phyloP scores from a whole-genome alignment of 2,329 filamentous ascomycete species.

The Parascedosporium putredinis region DNA sequence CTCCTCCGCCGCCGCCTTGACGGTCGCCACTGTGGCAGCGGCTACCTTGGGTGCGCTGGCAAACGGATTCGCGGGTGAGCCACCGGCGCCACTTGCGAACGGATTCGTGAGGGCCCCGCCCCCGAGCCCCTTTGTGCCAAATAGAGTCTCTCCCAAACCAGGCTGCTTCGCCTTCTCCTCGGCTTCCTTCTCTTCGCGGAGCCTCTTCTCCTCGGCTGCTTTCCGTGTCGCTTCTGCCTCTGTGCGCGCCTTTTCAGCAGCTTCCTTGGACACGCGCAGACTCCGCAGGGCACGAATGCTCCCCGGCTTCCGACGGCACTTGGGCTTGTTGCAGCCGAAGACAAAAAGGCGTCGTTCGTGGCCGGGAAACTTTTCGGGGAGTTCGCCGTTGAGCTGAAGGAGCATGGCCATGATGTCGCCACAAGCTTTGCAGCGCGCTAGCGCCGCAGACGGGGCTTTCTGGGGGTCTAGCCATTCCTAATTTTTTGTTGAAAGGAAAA shows the following conservation, averaged over 20 bases:
- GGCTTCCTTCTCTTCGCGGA: slow-evolving; percentile 21
- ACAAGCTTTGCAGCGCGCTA: slow-evolving; percentile 83
- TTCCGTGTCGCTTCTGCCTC: slow-evolving; percentile 15
- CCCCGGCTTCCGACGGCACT: slow-evolving; percentile 72
- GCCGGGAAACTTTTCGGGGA: slow-evolving; percentile 74
- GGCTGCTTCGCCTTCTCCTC: slow-evolving; percentile 26
- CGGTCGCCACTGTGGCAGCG: slow-evolving; percentile 17
- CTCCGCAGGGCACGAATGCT: slow-evolving; percentile 69
- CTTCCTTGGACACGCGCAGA: slow-evolving; percentile 43
- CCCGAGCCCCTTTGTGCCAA: slow-evolving; percentile 48
- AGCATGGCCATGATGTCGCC: slow-evolving; percentile 73
- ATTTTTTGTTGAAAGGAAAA: neutral
- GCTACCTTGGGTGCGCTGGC: slow-evolving; percentile 21
- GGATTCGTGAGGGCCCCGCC: slow-evolving; percentile 39
- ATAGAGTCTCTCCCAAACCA: slow-evolving; percentile 56
- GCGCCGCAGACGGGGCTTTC: slow-evolving; percentile 59
- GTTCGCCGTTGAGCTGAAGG: slow-evolving; percentile 81
- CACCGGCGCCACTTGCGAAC: slow-evolving; percentile 32
- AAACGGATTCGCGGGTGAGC: slow-evolving; percentile 3
- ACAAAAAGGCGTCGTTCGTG: slow-evolving; percentile 85
- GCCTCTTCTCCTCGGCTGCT: slow-evolving; percentile 22
- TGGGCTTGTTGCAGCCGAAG: slow-evolving; percentile 67
- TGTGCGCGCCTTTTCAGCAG: slow-evolving; percentile 14
- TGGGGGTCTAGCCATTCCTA: slow-evolving; percentile 77
- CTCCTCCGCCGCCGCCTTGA: slow-evolving; percentile 14